Percentiles rank a stretch among this genome's conserved stretches.
Conservation (phyloP, 2,329 filamentous ascomycete genomes). For the Ophiostoma himal-ulmi region DNA sequence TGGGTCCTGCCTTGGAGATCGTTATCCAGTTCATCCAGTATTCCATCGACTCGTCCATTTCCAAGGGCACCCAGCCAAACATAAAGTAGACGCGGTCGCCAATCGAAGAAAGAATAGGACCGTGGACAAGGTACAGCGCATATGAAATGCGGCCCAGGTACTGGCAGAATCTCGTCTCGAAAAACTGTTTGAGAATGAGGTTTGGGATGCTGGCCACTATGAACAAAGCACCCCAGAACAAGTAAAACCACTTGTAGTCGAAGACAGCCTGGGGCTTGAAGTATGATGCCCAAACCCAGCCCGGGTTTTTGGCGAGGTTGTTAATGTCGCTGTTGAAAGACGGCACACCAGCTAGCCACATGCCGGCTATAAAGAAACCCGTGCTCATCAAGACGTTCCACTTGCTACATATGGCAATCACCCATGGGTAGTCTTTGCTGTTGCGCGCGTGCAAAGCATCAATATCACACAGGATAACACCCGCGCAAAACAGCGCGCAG, state of each 20-base stretch:
- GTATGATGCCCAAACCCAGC: slow-evolving; percentile 55
- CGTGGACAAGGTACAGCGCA: slow-evolving; percentile 59
- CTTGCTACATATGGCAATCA: slow-evolving; percentile 42
- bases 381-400: slow-evolving; percentile 49
- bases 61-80: slow-evolving; percentile 48
- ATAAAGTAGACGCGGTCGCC: slow-evolving; percentile 60
- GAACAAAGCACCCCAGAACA: slow-evolving; percentile 55
- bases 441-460: slow-evolving; percentile 45
- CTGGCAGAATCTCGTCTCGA: slow-evolving; percentile 53
- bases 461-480: slow-evolving; percentile 58
- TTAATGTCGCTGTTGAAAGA: slow-evolving; percentile 44
- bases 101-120: slow-evolving; percentile 52
- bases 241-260: slow-evolving; percentile 63
- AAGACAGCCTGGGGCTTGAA: slow-evolving; percentile 61
- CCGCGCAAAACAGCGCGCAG: slow-evolving; percentile 54
- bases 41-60: slow-evolving; percentile 41
- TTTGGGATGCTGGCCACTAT: slow-evolving; percentile 51
- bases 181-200: slow-evolving; percentile 54
- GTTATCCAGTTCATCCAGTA: slow-evolving; percentile 53
- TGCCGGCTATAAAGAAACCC: slow-evolving; percentile 45
- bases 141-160: slow-evolving; percentile 59
- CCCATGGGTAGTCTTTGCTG: slow-evolving; percentile 44
- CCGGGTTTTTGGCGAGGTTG: slow-evolving; percentile 48
- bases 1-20: slow-evolving; percentile 49
- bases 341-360: slow-evolving; percentile 58